Percentiles rank a stretch among this genome's conserved stretches.
Evolutionary conservation across 1,139 yeast genomes (phyloP).

Genomic region (Nakaseomyces sp.): DNA sequence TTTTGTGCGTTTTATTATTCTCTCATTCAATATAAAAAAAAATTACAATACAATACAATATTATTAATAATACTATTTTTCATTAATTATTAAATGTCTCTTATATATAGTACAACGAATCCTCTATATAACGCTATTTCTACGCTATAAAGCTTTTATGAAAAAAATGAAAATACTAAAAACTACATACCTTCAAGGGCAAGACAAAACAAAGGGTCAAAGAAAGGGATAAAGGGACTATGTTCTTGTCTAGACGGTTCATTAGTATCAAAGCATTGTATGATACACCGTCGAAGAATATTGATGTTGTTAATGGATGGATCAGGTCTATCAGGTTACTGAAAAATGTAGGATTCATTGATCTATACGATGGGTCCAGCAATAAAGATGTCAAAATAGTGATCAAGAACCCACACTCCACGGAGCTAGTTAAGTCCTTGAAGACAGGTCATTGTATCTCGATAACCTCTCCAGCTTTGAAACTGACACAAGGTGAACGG

Average conservation of each 20-base stretch:
- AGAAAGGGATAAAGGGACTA: no score
- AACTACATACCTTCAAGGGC: no score
- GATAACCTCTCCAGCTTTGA: neutral
- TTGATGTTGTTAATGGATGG: slow-evolving; percentile 47
- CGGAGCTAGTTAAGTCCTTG: slow-evolving; percentile 12
- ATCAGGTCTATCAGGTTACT: slow-evolving; percentile 60
- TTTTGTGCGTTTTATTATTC: no score
- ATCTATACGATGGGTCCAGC: slow-evolving; percentile 68
- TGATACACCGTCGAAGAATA: slow-evolving; percentile 8
- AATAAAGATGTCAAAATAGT: slow-evolving; percentile 2
- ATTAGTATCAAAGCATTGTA: slow-evolving; percentile 11
- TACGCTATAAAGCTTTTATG: no score
- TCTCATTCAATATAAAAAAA: no score
- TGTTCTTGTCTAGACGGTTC: neutral
- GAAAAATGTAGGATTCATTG: slow-evolving; percentile 73
- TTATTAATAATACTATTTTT: no score
- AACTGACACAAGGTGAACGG: slow-evolving; percentile 9
- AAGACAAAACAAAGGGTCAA: neutral
- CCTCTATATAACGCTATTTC: no score
- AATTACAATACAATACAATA: no score
- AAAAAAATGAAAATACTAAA: no score
- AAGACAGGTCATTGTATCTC: slow-evolving; percentile 38
- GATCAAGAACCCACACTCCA: neutral
- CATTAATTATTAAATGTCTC: no score
- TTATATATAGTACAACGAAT: no score